Base-by-base conservation (phyloP, 2,329 filamentous ascomycete genomes). In the Paraphoma chrysanthemicola region DNA sequence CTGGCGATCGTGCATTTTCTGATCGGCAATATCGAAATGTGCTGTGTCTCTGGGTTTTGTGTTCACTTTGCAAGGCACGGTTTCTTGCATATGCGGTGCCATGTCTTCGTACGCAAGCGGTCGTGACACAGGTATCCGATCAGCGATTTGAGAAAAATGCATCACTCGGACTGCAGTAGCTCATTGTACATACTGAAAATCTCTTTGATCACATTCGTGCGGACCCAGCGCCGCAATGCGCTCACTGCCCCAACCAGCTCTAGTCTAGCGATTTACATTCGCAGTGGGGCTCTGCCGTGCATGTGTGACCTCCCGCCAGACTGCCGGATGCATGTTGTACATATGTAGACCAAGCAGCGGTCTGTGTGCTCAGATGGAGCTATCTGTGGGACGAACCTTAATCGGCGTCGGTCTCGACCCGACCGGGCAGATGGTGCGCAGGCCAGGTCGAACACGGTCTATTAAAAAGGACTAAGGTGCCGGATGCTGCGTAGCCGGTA, bases 341-440 rank as follows among this genome's bases (percentile, higher is more conserved):
- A 60, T 62, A 62, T 64, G 53, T 59, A 64, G 59, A 5, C 59
- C 52, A 64, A 59, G 57, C 29, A 44, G 23, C 48, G 41, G 36
- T 51, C 42, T 48, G 41, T 39, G 33, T 45, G 49, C 56, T 59
- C 58, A 61, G 56, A 54, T 52, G 36, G 36, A 47, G 33, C 45
- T 39, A 28, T 18, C 28, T 29, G 17, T 45, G 43, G 43, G 43
- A 30, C 43, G 43, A n/a, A 39, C 33, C 33, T 51, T n/a, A 23
- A 33, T 36, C 31, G 41, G 11, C 4, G 10, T 29, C 12, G 41
- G 39, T 29, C 41, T 44, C 11, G 29, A 33, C 38, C 31, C 30
- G 44, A 29, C 30, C 14, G 31, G 10, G 14, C 6, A 30, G 10
- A 30, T 2, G n/a, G 28, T 46, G 44, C 18, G 44, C 23, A 46